These are phyloP conservation scores for Hyphodiscus sp. DNA, from an alignment of 2,329 filamentous ascomycete species.

Conservation along the genomic window DNA sequence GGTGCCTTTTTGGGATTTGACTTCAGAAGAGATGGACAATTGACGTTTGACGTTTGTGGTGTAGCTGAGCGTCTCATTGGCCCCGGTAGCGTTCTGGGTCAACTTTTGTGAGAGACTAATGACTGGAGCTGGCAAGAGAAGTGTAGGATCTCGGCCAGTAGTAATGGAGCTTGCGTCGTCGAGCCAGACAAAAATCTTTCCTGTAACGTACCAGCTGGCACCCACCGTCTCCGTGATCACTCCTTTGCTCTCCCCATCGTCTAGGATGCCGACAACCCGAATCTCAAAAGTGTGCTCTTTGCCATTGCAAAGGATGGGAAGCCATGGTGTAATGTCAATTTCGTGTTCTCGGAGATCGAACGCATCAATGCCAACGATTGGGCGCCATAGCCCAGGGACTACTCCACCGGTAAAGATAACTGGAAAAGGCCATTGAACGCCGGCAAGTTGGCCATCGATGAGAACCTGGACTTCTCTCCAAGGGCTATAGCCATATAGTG, in stretches of 20 bases:
- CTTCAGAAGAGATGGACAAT: constrained; percentile 45
- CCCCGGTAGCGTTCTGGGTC: constrained; percentile 41
- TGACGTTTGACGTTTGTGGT: constrained; percentile 48
- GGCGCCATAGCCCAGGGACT: constrained; percentile 69
- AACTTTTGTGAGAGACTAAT: constrained; percentile 45
- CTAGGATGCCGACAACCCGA: constrained; percentile 56
- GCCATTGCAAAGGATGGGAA: constrained; percentile 63
- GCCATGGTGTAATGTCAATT: constrained; percentile 74
- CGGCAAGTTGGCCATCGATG: constrained; percentile 67
- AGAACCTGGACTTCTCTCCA: constrained; percentile 73
- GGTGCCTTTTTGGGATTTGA: constrained; percentile 43
- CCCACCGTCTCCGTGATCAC: constrained; percentile 48
- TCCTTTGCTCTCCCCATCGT: constrained; percentile 42
- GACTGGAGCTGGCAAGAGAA: constrained; percentile 33
- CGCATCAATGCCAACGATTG: constrained; percentile 70
- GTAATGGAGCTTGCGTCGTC: constrained; percentile 46
- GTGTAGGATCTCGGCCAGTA: constrained; percentile 37
- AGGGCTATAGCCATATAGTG: constrained; percentile 60
- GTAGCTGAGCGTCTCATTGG: constrained; percentile 55
- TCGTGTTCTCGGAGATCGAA: constrained; percentile 76
- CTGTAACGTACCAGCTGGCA: constrained; percentile 69
- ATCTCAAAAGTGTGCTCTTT: constrained; percentile 61
- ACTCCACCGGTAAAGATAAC: constrained; percentile 78
- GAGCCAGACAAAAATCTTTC: constrained; percentile 76
- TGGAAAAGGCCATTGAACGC: constrained; percentile 75